phyloP scores from a whole-genome alignment of 148 eudicot species.

The Cornus controversa region DNA sequence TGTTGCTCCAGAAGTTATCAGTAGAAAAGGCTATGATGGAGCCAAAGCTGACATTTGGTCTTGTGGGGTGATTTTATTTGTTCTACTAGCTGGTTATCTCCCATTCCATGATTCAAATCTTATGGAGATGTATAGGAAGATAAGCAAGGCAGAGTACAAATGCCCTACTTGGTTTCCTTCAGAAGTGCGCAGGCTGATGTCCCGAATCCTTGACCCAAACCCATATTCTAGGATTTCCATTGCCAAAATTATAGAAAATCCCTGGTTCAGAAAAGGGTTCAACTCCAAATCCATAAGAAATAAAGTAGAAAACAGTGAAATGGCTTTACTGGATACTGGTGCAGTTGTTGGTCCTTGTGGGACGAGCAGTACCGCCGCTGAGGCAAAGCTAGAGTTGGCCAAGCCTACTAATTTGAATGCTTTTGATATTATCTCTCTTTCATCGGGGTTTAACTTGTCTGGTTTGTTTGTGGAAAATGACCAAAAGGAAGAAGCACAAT shows the following conservation, averaged over 20 bases:
- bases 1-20: conserved; percentile 7
- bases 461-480: conserved; percentile 2
- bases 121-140: conserved; percentile 9
- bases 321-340: too few species aligned
- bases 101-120: conserved; percentile 11
- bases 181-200: background rate
- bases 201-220: background rate
- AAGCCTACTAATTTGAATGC: conserved; percentile 1
- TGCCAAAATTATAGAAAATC: conserved; percentile 1
- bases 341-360: background rate
- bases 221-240: conserved; percentile 3
- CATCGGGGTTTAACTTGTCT: background rate
- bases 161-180: conserved; percentile 5
- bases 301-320: background rate
- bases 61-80: conserved; percentile 11
- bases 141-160: background rate
- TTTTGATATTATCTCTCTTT: conserved; percentile 6
- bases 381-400: background rate
- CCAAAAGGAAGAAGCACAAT: background rate
- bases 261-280: conserved; percentile 1
- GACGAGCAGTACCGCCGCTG: background rate
- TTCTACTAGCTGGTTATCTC: conserved; percentile 13
- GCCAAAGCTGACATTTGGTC: conserved; percentile 16
- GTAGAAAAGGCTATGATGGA: conserved; percentile 9
- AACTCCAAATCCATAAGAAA: background rate